Evolutionary conservation across 768 basidiomycete species (phyloP), one percentile per base, ranked within the genome.

Genomic region (Melanogaster broomeanus): DNA sequence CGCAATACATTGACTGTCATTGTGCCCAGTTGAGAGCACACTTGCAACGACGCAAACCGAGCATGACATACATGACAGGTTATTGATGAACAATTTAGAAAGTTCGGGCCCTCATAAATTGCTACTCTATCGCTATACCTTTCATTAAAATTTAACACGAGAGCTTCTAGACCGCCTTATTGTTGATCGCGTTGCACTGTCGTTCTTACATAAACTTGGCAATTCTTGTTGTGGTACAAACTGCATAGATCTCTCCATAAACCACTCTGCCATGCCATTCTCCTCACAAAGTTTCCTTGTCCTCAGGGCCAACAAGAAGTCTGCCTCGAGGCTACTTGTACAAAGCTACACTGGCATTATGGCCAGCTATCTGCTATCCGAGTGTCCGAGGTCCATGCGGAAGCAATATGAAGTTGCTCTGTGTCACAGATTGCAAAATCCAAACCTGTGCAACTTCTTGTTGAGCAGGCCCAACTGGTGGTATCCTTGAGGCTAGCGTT

Each of bases 311-410:
- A n/a, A 40, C 39, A 13, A 21, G 39, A 22, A 6, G 39, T 45
- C 33, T 38, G 46, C 37, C n/a, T 34, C 24, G 27, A 37, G 24
- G 40, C 4, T 27, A 6, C 10, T 3, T 41, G 21, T 13, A 22
- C 41, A 27, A 25, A 22, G 9, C 19, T 11, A 39, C 22, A 22
- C 22, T 39, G 38, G 8, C 19, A n/a, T 38, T 6, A 19, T 39
- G 34, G 22, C 37, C 12, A 8, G 13, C 24, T 16, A 24, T 15
- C 24, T 18, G 35, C 47, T 33, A 21, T 11, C 27, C 24, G 40
- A 39, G 57, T 59, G 57, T 61, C 57, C 49, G 57, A 56, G 59
- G 59, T 61, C 57, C 46, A 37, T 18, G 42, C 53, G 52, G 48
- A 31, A 37, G 45, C 41, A 45, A 42, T 42, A 19, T 9, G 25